Evolutionary conservation across 2,329 filamentous ascomycete species (phyloP), one percentile per base, ranked within the genome.

Genomic region (Xylariales sp.): DNA sequence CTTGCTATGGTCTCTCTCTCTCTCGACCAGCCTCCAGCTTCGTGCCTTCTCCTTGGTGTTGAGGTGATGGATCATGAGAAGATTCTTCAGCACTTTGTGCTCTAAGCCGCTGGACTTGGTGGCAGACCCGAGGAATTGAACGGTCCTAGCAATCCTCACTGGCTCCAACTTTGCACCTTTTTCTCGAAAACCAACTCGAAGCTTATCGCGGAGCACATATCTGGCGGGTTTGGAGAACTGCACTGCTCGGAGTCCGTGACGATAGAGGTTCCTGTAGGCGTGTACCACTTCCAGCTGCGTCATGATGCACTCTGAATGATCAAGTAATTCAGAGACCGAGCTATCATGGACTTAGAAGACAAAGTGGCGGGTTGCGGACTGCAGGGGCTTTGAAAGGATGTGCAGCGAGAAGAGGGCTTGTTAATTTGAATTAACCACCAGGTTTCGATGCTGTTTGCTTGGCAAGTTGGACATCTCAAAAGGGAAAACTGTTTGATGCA

Each of bases 181-280:
- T n/a, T 73, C 67, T 12, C 70, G 74, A 53, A 87, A 87, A 8
- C 75, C 78, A 6, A 54, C 51, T 30, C 81, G 72, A 17, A 86
- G 59, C 53, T 76, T 70, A 51, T 81, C 70, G 40, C 78, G 76
- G 13, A 78, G 67, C 4, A 75, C 65, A 59, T 69, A 83, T 38
- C 85, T 80, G 20, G 80, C 75, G 13, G 85, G 86, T 44, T 75
- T 74, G 12, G 85, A 76, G 64, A 80, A 86, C 46, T 84, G 80
- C 16, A 91, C 77, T 4, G 85, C 87, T 20, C 71, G 76, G n/a
- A 90, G 70, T 14, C 76, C 66, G 6, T 70, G 70, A 37, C 82
- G 78, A 54, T 85, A 83, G 23, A 93, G 69, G 41, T 76, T 68
- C 43, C 87, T 76, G 61, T 91, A 93, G 32, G 83, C 78, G 48